Evolutionary conservation across 306 rosid species (phyloP).

Genomic region (Inga leiocalycina): DNA sequence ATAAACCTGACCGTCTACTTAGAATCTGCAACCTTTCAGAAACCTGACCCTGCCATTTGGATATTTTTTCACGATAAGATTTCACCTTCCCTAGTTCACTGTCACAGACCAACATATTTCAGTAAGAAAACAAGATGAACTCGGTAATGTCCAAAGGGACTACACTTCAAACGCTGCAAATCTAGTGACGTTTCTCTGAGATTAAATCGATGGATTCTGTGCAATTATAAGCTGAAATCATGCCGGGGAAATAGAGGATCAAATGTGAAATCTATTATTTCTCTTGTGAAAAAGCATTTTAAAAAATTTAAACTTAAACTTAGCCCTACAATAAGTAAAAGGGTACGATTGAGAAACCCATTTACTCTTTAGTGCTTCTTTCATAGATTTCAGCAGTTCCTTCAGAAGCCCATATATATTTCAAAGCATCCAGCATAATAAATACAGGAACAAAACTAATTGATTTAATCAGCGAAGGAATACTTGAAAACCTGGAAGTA

Average conservation of each 20-base stretch:
- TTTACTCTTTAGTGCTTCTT: not conserved
- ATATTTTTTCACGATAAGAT: slow-evolving; percentile 79
- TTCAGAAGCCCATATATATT: slow-evolving; percentile 1
- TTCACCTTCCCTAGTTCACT: slow-evolving; percentile 90
- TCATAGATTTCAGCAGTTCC: not conserved
- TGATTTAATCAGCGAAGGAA: not conserved
- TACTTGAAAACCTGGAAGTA: slow-evolving; percentile 55
- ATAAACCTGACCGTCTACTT: slow-evolving; percentile 71
- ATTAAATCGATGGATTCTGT: slow-evolving; percentile 7
- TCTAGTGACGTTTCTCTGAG: slow-evolving; percentile 12
- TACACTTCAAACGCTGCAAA: slow-evolving; percentile 12
- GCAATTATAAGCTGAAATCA: slow-evolving; percentile 27
- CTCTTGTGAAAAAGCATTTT: not conserved
- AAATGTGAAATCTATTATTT: not conserved
- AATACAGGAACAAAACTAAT: not conserved
- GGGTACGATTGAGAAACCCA: not conserved
- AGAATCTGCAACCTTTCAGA: slow-evolving; percentile 83
- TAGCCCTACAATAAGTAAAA: not conserved
- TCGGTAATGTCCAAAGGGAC: slow-evolving; percentile 17
- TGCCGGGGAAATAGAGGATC: not conserved
- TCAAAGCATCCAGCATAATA: not conserved
- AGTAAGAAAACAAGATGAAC: slow-evolving; percentile 22
- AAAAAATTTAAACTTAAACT: not conserved
- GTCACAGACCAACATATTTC: slow-evolving; percentile 40
- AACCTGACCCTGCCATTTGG: slow-evolving; percentile 91